These are phyloP conservation scores for Oenanthe sinensis DNA, from an alignment of 129 eudicot species.

Conservation along the genomic window DNA sequence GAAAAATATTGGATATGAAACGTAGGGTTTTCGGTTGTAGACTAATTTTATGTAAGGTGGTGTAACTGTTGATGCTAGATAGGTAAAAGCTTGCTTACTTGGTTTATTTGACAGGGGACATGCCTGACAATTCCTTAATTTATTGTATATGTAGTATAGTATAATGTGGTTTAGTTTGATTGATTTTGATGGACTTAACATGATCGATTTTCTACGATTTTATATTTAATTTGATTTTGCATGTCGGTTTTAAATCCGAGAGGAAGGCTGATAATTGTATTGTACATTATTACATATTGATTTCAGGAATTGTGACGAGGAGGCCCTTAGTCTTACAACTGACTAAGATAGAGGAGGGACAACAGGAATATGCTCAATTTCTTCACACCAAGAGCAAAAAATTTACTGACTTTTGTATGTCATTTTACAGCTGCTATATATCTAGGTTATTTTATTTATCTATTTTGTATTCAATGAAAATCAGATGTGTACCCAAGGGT, in stretches of 20 bases:
- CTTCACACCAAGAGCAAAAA: slow-evolving; percentile 35
- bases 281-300: not conserved
- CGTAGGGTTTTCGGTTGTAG: not conserved
- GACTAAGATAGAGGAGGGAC: slow-evolving; percentile 37
- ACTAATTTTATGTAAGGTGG: not conserved
- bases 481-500: not conserved
- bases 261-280: not conserved
- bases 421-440: not conserved
- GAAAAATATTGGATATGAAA: no score
- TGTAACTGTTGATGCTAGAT: not conserved
- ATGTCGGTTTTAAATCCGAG: not conserved
- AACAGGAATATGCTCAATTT: slow-evolving; percentile 55
- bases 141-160: not conserved
- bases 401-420: slow-evolving; percentile 57
- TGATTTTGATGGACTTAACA: not conserved
- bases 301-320: slow-evolving; percentile 48
- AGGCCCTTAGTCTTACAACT: slow-evolving; percentile 62
- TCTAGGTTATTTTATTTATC: not conserved
- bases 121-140: not conserved
- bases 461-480: not conserved
- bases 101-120: not conserved
- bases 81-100: not conserved
- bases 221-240: not conserved
- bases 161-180: not conserved
- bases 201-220: not conserved